These are phyloP conservation scores for Botrytis hyacinthi DNA, from an alignment of 2,329 filamentous ascomycete genomes.

Conservation along the genomic window DNA sequence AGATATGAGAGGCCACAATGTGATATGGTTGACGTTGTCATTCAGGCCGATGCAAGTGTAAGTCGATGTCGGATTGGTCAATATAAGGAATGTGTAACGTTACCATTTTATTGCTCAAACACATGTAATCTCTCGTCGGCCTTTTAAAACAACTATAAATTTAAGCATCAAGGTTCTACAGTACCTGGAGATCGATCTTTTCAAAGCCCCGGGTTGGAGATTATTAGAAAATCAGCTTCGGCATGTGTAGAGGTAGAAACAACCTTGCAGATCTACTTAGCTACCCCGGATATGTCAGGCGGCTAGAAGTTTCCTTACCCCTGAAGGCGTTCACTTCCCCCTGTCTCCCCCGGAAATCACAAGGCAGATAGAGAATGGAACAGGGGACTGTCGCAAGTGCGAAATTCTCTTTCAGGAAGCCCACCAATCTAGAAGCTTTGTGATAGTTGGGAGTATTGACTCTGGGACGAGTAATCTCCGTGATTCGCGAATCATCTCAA, in stretches of 20 bases:
- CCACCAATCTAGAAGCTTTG: neutral
- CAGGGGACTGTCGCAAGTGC: neutral
- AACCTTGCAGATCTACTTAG: neutral
- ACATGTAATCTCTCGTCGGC: too few relatives aligned
- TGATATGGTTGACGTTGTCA: neutral
- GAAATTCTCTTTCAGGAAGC: neutral
- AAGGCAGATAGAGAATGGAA: neutral
- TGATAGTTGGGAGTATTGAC: too few relatives aligned
- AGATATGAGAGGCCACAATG: neutral
- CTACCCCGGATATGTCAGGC: constrained; percentile 1
- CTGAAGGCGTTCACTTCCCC: neutral
- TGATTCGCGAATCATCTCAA: neutral
- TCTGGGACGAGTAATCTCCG: neutral
- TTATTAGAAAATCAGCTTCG: neutral
- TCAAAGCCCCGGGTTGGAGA: neutral
- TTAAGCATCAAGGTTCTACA: neutral
- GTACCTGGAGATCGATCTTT: neutral
- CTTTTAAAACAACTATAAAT: neutral
- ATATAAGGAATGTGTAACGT: neutral
- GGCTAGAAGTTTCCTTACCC: neutral
- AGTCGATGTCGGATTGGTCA: neutral
- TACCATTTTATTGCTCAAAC: neutral
- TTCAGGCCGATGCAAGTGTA: neutral
- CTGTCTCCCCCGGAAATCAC: neutral
- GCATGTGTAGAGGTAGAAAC: neutral